phyloP scores from a whole-genome alignment of 2,329 filamentous ascomycete genomes.

The Fusarium continuum region DNA sequence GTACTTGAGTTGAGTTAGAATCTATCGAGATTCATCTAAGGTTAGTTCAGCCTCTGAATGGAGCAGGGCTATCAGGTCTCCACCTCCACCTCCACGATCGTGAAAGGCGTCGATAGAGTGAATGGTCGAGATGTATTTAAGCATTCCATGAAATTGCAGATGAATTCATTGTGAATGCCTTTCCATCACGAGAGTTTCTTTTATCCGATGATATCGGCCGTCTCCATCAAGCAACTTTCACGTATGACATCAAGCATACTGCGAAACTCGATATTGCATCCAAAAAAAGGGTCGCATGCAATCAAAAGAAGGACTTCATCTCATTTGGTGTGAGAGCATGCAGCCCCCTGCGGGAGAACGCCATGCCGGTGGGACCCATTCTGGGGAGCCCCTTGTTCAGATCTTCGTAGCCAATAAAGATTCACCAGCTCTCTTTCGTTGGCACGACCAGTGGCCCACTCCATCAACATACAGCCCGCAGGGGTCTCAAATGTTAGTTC shows the following conservation, averaged over 20 bases:
- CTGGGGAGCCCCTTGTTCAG: conserved; percentile 18
- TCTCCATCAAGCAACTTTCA: no score
- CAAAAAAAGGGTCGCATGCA: conserved; percentile 9
- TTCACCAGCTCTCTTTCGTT: not conserved
- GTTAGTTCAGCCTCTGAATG: not conserved
- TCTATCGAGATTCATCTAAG: not conserved
- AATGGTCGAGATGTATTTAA: not conserved
- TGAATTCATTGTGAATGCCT: not conserved
- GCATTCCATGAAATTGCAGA: not conserved
- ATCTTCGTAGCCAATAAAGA: conserved; percentile 23
- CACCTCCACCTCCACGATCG: not conserved
- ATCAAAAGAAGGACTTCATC: conserved; percentile 22
- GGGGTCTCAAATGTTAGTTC: no score
- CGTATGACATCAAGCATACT: not conserved
- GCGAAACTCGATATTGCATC: no score
- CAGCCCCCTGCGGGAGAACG: conserved; percentile 30
- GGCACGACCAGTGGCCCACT: conserved; percentile 10
- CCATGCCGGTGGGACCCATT: conserved; percentile 32
- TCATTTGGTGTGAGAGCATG: conserved; percentile 23
- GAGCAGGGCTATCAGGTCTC: not conserved
- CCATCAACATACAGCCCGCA: no score
- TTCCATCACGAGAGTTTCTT: no score
- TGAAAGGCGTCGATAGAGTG: not conserved
- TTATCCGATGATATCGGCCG: no score
- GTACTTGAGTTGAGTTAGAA: not conserved